Percentiles rank a stretch among this genome's conserved stretches.
These are phyloP conservation scores for Trifolium repens DNA, from an alignment of 306 rosid species.

Conservation along the genomic window DNA sequence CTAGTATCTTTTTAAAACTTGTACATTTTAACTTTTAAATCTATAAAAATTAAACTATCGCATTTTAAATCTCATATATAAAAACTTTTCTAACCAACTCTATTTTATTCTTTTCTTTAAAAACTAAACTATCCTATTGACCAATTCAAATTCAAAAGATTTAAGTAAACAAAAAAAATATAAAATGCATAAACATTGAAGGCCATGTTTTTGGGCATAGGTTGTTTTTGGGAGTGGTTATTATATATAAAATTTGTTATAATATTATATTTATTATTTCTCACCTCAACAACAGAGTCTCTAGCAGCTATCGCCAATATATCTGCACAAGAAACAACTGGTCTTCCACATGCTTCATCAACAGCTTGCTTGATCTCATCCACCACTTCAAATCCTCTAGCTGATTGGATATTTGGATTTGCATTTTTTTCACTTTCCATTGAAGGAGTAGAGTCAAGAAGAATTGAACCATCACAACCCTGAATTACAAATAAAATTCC, in stretches of 20 bases:
- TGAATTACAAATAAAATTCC: conserved; percentile 1
- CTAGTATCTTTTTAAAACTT: too few relatives aligned
- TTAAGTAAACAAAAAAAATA: background rate
- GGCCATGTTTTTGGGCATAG: too few relatives aligned
- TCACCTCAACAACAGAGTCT: conserved; percentile 47
- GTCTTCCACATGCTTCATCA: conserved; percentile 47
- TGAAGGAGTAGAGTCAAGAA: conserved; percentile 46
- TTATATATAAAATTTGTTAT: too few relatives aligned
- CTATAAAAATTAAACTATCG: too few relatives aligned
- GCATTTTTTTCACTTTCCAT: conserved; percentile 54
- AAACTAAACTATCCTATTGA: background rate
- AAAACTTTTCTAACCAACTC: background rate
- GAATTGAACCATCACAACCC: conserved; percentile 60
- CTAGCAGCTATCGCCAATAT: conserved; percentile 52
- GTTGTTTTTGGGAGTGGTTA: too few relatives aligned
- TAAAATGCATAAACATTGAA: background rate
- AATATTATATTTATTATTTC: background rate
- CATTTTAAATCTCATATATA: too few relatives aligned
- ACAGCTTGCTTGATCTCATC: conserved; percentile 48
- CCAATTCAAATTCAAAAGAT: background rate
- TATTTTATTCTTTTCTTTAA: background rate
- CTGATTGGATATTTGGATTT: background rate
- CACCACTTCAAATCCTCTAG: conserved; percentile 56
- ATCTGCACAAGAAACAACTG: conserved; percentile 58
- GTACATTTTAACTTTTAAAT: too few relatives aligned